phyloP scores from a whole-genome alignment of 805 yeast genomes.

The Yarrowia keelungensis region DNA sequence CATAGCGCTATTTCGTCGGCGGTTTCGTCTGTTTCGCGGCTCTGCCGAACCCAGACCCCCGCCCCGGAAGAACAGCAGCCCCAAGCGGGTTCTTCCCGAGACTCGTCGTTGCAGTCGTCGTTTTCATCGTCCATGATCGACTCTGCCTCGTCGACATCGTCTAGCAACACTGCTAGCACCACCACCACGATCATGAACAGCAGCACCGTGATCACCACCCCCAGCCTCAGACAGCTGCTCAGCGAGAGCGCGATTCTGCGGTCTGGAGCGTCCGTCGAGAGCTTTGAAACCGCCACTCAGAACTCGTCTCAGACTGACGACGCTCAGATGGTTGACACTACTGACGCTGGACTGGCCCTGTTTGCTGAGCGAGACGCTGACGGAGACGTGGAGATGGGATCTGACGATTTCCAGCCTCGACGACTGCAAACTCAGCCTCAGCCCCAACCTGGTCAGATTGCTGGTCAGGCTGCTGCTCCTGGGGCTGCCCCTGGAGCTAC shows the following conservation, averaged over 20 bases:
- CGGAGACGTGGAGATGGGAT: constrained; percentile 29
- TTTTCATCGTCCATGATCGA: constrained; percentile 26
- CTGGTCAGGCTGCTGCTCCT: neutral
- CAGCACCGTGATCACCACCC: constrained; percentile 25
- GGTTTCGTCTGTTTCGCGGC: constrained; percentile 25
- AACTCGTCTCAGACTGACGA: constrained; percentile 18
- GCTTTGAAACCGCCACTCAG: constrained; percentile 14
- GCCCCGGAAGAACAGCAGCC: constrained; percentile 9
- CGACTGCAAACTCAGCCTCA: constrained; percentile 14
- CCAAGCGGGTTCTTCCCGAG: constrained; percentile 24
- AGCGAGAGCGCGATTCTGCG: constrained; percentile 29
- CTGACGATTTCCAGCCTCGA: constrained; percentile 10
- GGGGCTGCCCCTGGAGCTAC: neutral
- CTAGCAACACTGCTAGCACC: neutral
- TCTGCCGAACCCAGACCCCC: constrained; percentile 21
- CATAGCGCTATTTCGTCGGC: constrained; percentile 35
- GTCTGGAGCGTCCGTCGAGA: constrained; percentile 9
- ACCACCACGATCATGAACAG: constrained; percentile 19
- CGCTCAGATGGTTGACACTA: constrained; percentile 13
- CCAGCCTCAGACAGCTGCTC: constrained; percentile 26
- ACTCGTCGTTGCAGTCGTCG: constrained; percentile 32
- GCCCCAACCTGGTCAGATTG: constrained; percentile 9
- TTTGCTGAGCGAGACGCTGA: constrained; percentile 35
- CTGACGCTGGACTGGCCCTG: constrained; percentile 8
- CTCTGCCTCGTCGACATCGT: constrained; percentile 15